Evolutionary conservation across 345 rosid genomes (phyloP).

Genomic region (Turnera subulata): DNA sequence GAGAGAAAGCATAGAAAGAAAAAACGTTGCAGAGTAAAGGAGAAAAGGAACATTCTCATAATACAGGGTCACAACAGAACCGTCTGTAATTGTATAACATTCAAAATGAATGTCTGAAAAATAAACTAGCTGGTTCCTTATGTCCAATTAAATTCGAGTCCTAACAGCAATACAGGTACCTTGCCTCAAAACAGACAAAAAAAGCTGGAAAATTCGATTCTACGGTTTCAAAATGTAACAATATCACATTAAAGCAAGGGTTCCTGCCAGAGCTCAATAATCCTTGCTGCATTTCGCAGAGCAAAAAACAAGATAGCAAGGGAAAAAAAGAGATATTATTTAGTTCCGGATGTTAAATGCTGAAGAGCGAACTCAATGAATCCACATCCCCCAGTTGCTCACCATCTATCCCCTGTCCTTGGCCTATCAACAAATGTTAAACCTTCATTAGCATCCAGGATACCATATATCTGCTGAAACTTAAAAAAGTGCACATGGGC

Average conservation of each 20-base stretch:
- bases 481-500: background rate
- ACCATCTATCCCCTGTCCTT: conserved; percentile 64
- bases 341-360: conserved; percentile 29
- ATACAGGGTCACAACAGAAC: background rate
- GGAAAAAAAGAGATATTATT: conserved; percentile 27
- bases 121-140: conserved; percentile 15
- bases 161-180: conserved; percentile 27
- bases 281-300: conserved; percentile 42
- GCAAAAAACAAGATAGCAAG: conserved; percentile 9
- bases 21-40: too few species aligned
- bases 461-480: background rate
- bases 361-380: conserved; percentile 8
- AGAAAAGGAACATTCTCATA: background rate
- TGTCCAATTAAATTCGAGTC: conserved; percentile 29
- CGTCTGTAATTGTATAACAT: background rate
- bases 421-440: conserved; percentile 36
- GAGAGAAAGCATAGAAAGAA: too few species aligned
- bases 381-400: conserved; percentile 30
- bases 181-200: conserved; percentile 19
- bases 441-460: background rate
- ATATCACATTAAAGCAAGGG: conserved; percentile 21
- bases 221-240: conserved; percentile 34
- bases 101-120: background rate
- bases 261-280: conserved; percentile 30
- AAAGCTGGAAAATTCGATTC: conserved; percentile 22